Base-by-base conservation (phyloP, 305 asterid species). In the Ajuga reptans region DNA sequence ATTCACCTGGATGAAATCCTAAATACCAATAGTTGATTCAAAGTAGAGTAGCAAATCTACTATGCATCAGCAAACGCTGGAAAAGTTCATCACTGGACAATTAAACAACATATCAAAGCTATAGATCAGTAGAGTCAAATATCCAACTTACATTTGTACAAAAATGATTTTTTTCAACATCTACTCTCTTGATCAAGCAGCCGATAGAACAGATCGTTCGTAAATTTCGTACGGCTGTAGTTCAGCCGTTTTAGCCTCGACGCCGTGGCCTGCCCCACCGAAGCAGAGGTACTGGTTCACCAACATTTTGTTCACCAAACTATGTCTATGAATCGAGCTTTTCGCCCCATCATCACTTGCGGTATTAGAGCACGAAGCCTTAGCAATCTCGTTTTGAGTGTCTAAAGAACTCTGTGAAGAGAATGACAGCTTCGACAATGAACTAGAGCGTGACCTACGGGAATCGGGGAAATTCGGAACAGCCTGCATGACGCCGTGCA, bases 371-470 rank as follows among this genome's bases (percentile, higher is more conserved):
- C 77, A 53, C 4, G 86, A 80, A 14, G 83, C 77, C 61, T 78
- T 80, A 1, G 79, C 76, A 3, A 75, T 75, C 45, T 81, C 89
- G 42, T 74, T 81, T 39, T 72, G 88, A 17, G 76, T 75, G 9
- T 89, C 96, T 76, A 77, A 24, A 0, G 95, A 92, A 53, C 87
- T 75, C 1, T 76, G 86, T 0, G 97, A 89, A 5, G 98, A 89
- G 12, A 81, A 24, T 0, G 96, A 90, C 3, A 84, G n/a, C 58
- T 83, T 84, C 0, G 97, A 89, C 67, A 90, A 83, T 6, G 97
- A 92, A 55, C 89, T 92, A 2, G 97, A 92, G 11, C 88, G 84
- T 11, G 97, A 88, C 8, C 89, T 61, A 1, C 79, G 84, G 8
- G 82, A 73, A 47, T 55, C 75, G 1, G 64, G 63, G 42, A 70